A percentile compares a stretch with the other conserved stretches of the same genome.
Evolutionary conservation across 2,329 filamentous ascomycete species (phyloP).

Genomic region (Periconia sp.): DNA sequence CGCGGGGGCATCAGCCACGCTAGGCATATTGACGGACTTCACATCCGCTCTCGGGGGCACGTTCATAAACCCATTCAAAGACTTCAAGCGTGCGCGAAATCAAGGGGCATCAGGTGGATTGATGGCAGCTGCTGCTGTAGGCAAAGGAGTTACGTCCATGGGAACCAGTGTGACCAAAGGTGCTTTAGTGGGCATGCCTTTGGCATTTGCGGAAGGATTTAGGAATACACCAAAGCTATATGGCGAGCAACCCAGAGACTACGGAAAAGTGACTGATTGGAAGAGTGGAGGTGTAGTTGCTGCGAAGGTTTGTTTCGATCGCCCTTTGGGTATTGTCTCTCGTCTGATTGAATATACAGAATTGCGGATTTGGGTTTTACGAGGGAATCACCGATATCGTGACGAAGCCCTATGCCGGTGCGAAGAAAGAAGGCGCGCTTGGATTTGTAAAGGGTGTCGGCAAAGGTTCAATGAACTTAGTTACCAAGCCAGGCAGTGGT

Average conservation of each 20-base stretch:
- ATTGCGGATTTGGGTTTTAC: conserved; percentile 71
- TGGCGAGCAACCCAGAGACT: conserved; percentile 72
- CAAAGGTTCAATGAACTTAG: background rate
- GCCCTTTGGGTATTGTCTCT: conserved; percentile 45
- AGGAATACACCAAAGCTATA: conserved; percentile 56
- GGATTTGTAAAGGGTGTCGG: conserved; percentile 54
- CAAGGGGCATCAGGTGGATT: conserved; percentile 1
- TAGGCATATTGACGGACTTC: conserved; percentile 56
- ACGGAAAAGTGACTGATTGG: conserved; percentile 72
- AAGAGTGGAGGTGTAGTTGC: conserved; percentile 60
- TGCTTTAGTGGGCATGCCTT: background rate
- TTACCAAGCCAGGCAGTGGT: background rate
- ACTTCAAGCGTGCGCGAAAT: background rate
- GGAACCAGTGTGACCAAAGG: background rate
- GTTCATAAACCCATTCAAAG: conserved; percentile 30
- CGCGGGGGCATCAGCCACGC: conserved; percentile 60
- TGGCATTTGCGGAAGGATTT: background rate
- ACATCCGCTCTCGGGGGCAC: conserved; percentile 62
- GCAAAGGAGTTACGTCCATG: background rate
- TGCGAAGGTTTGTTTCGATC: background rate
- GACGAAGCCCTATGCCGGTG: conserved; percentile 70
- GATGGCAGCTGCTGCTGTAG: background rate
- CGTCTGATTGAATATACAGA: conserved; percentile 59
- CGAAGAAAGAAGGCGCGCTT: conserved; percentile 59
- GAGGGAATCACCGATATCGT: conserved; percentile 77